Evolutionary conservation across 2,329 filamentous ascomycete species (phyloP), one percentile per base, ranked within the genome.

Genomic region (Aspergillus sojae): DNA sequence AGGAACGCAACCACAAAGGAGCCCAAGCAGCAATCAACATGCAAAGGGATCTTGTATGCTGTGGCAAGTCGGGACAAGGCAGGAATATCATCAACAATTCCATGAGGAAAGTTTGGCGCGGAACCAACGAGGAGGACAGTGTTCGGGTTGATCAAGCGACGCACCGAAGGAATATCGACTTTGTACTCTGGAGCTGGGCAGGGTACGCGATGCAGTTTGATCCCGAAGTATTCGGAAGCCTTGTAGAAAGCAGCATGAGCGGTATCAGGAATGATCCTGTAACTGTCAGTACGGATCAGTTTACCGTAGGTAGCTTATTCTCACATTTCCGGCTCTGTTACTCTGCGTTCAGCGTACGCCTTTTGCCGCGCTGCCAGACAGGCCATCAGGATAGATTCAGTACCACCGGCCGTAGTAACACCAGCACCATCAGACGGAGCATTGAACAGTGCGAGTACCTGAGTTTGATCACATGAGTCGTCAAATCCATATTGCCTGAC

Each of bases 201-300:
- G 45, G 90, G 83, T 2, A 98, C 94, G 30, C 93, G 85, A 79
- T 97, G 93, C 55, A 96, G 79, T 79, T 96, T 97, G 85, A 99
- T 98, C 74, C 93, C 92, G 84, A 98, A 99, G 83, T 99, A 99
- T 67, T 93, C 87, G 71, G 89, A 90, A 21, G 95, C 95, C 81
- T 99, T 99, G 79, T 90, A 91, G 85, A 99, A 99, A 21, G 95
- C 95, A 3, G 95, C 95, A 79, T 99, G 95, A 11, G 91, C 95
- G 0, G 95, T 99, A 66, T 94, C 91, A 16, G 95, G 95, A 43
- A 99, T 86, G 73, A 99, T 96, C 88, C 91, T 94, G 70, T 23
- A 1, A 4, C 10, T 32, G 56, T 78, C 50, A 77, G 70, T 39
- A 58, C 28, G 34, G 4, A 3, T 26, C 16, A 55, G n/a, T 45